Percentiles rank a stretch among this genome's conserved stretches.
phyloP scores from a whole-genome alignment of 805 yeast species.

The Limtongozyma cylindracea region DNA sequence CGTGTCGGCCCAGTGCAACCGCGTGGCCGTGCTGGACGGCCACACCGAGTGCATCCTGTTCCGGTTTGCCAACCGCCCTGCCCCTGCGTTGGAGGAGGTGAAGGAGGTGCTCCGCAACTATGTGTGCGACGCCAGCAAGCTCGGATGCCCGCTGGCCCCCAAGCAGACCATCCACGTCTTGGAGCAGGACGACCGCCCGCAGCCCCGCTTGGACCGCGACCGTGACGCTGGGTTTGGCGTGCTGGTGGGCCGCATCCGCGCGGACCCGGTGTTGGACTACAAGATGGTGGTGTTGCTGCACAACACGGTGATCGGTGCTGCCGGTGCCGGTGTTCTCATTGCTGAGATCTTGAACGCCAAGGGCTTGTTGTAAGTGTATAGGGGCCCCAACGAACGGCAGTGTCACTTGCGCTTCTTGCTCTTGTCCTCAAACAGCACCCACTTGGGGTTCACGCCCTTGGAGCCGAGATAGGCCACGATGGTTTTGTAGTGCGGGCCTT shows the following conservation, averaged over 20 bases:
- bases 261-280: conserved; percentile 78
- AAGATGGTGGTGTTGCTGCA: conserved; percentile 96
- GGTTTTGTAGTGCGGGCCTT: conserved; percentile 62
- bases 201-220: conserved; percentile 91
- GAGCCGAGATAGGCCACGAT: conserved; percentile 29
- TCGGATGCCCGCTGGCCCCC: conserved; percentile 85
- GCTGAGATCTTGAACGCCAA: conserved; percentile 75
- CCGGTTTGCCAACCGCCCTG: conserved; percentile 55
- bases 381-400: neutral
- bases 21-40: conserved; percentile 94
- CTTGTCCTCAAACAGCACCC: conserved; percentile 44
- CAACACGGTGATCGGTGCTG: conserved; percentile 95
- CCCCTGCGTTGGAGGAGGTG: conserved; percentile 67
- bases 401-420: conserved; percentile 21
- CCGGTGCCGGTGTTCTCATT: conserved; percentile 91
- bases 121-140: conserved; percentile 55
- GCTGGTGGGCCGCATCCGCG: conserved; percentile 83
- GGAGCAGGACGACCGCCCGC: conserved; percentile 86
- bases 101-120: conserved; percentile 47
- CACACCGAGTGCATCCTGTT: conserved; percentile 90
- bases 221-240: conserved; percentile 89
- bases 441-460: conserved; percentile 36
- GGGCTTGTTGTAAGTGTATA: conserved; percentile 4
- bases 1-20: conserved; percentile 89
- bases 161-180: conserved; percentile 75